These are phyloP conservation scores for Santalum album DNA, from an alignment of 164 flowering plant species.

Conservation along the genomic window DNA sequence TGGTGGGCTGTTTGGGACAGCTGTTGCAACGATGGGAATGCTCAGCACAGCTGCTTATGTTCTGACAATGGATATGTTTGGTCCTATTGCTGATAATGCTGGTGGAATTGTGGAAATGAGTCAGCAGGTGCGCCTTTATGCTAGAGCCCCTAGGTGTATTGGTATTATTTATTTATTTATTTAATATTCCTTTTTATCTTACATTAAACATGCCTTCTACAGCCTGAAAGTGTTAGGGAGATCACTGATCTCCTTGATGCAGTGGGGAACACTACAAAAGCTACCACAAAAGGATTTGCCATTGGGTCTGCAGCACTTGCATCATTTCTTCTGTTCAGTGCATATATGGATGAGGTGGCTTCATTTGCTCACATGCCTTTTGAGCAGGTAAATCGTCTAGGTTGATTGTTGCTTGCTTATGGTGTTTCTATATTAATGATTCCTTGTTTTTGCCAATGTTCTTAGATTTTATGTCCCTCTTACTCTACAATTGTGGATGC, in stretches of 20 bases:
- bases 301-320: slow-evolving; percentile 99
- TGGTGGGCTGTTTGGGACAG: slow-evolving; percentile 97
- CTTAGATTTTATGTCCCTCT: too few species aligned
- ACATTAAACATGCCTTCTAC: slow-evolving; percentile 11
- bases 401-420: background rate
- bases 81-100: slow-evolving; percentile 99
- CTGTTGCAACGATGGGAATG: slow-evolving; percentile 99
- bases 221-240: slow-evolving; percentile 99
- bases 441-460: too few species aligned
- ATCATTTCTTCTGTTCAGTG: slow-evolving; percentile 94
- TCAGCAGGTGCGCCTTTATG: slow-evolving; percentile 63
- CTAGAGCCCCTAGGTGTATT: background rate
- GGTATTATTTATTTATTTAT: background rate
- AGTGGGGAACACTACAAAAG: slow-evolving; percentile 98
- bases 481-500: background rate
- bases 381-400: slow-evolving; percentile 54
- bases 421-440: too few species aligned
- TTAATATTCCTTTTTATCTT: background rate
- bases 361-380: slow-evolving; percentile 71
- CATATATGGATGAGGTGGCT: slow-evolving; percentile 98
- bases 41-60: slow-evolving; percentile 98
- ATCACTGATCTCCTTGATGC: slow-evolving; percentile 97
- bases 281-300: slow-evolving; percentile 99
- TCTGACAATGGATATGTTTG: slow-evolving; percentile 99
- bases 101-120: slow-evolving; percentile 99